These are phyloP conservation scores for Pseudogymnoascus sp. DNA, from an alignment of 2,329 filamentous ascomycete genomes.

Conservation along the genomic window DNA sequence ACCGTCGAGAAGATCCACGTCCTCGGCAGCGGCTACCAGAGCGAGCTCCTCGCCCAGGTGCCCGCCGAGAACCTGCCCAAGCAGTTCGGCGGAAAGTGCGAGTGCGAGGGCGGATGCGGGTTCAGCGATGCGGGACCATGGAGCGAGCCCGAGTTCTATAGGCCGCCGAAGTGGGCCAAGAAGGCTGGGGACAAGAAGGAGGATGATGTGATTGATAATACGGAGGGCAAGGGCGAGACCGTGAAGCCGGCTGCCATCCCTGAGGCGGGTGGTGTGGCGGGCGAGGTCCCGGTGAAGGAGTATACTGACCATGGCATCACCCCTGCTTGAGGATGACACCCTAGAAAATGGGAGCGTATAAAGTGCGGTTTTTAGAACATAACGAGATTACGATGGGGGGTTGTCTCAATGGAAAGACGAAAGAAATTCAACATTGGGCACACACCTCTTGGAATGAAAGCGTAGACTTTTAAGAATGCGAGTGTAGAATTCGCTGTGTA, in stretches of 20 bases:
- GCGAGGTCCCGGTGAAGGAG: not conserved
- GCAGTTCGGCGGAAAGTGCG: constrained; percentile 75
- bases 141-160: constrained; percentile 63
- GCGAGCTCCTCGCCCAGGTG: constrained; percentile 76
- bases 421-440: not conserved
- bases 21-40: constrained; percentile 72
- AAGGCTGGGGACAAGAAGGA: constrained; percentile 33
- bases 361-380: not conserved
- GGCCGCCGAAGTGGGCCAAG: constrained; percentile 58
- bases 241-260: constrained; percentile 14
- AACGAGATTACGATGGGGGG: not conserved
- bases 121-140: constrained; percentile 89
- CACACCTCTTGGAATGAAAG: not conserved
- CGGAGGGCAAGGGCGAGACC: constrained; percentile 18
- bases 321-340: not conserved
- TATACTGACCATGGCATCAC: not conserved
- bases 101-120: constrained; percentile 74
- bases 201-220: constrained; percentile 33
- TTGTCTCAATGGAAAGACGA: not conserved
- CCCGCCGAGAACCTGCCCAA: constrained; percentile 84
- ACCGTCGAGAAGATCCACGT: constrained; percentile 96
- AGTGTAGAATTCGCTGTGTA: not conserved
- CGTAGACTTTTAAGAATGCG: not conserved
- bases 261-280: not conserved
- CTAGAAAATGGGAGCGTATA: not conserved